Base-by-base conservation (phyloP, 169 alveolate species). In the Cryptosporidium parvum region DNA sequence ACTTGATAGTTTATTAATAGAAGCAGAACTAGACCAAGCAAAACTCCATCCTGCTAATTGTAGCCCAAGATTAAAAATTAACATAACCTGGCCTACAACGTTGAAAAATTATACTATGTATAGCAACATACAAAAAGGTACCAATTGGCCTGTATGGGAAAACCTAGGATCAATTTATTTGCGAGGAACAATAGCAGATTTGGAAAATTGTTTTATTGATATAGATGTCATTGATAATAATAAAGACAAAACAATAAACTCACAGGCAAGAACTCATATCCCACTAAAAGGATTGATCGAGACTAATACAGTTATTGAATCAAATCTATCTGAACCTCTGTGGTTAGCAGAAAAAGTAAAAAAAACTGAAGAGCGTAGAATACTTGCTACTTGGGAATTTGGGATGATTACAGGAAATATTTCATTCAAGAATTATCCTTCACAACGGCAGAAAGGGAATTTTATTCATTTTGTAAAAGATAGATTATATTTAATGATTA, bases 151-250 rank as follows among this genome's bases (percentile, higher is more conserved):
- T 33, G 84, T 92, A 52, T 94, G 97, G 97, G 95, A 93, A 37
- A 93, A 93, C 71, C 67, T 94, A 58, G 97, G 97, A 3, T 95
- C 93, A 56, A 85, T 94, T 6, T 84, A 91, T 39, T 93, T 94
- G 62, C 91, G 97, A 58, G 97, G 97, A 4, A 94, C 97, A 8
- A 75, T 93, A 39, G 85, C 93, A 67, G 97, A 94, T 44, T 85
- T 94, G 26, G 95, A 93, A 53, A 86, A 93, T 48, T 86, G 96
- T 42, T 93, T 93, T 58, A 80, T 94, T 33, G 92, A 94, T 85
- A 75, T 94, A 5, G 92, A 91, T 51, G 93, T 94, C 5, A 75
- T 93, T 33, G 97, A 94, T 44, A 56, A 62, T 61, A 86, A 84
- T 14, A 80, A 80, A 80, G 89, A 80, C 2, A 80, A 39, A 33